Percentiles rank a stretch among this genome's conserved stretches.
Conservation (phyloP, 2,329 filamentous ascomycete genomes). For the Aspergillus pseudoviridinutans region DNA sequence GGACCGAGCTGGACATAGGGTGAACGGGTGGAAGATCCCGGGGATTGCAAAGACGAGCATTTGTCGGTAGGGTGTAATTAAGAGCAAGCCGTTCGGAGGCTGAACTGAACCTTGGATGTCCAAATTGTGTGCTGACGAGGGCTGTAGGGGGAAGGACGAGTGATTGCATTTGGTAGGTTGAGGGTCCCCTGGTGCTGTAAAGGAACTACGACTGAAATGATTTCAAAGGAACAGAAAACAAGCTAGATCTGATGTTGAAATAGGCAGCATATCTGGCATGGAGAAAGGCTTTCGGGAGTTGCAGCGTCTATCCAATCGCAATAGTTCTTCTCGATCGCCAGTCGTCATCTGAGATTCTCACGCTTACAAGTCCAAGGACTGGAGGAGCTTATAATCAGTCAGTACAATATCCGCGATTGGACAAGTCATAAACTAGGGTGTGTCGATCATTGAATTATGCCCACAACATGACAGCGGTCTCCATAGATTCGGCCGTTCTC, state of each 20-base stretch:
- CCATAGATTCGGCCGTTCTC: conserved; percentile 33
- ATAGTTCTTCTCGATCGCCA: conserved; percentile 21
- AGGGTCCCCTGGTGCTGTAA: conserved; percentile 7
- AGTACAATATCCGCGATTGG: conserved; percentile 28
- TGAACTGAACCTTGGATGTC: conserved; percentile 31
- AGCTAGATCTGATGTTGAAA: conserved; percentile 14
- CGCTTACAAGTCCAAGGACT: conserved; percentile 18
- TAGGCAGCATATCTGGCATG: conserved; percentile 28
- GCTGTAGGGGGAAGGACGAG: conserved; percentile 38
- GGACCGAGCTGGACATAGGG: conserved; percentile 43
- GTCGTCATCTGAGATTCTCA: conserved; percentile 21
- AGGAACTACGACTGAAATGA: conserved; percentile 1
- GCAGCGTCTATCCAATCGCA: conserved; percentile 11
- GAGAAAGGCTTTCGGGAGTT: conserved; percentile 4
- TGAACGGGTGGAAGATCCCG: conserved; percentile 37
- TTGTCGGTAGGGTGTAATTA: conserved; percentile 32
- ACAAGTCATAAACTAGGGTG: conserved; percentile 36
- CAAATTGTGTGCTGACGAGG: conserved; percentile 34
- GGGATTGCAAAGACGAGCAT: conserved; percentile 37
- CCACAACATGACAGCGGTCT: conserved; percentile 37
- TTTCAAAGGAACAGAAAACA: conserved; percentile 24
- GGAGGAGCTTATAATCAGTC: conserved; percentile 34
- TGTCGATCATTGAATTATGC: conserved; percentile 31
- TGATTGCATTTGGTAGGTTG: conserved; percentile 37
- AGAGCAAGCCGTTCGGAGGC: conserved; percentile 33